Evolutionary conservation across 2,329 filamentous ascomycete species (phyloP).

Genomic region (Penicillium palitans): DNA sequence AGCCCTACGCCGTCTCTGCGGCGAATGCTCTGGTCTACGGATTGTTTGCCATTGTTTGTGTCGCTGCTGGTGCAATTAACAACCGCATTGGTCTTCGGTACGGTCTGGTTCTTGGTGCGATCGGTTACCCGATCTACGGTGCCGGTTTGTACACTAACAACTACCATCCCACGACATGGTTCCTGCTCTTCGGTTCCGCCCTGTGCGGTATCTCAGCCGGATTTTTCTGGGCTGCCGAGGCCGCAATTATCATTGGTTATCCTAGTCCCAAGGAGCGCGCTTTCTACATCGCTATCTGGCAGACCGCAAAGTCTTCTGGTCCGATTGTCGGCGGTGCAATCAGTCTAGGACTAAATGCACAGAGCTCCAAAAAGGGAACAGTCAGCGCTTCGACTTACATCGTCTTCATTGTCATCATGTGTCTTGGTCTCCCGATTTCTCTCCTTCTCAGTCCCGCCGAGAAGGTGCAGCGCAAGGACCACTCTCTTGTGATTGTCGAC

Average conservation of each 20-base stretch:
- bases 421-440: slow-evolving; percentile 24
- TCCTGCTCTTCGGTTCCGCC: slow-evolving; percentile 50
- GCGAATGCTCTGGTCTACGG: slow-evolving; percentile 53
- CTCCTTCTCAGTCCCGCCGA: slow-evolving; percentile 25
- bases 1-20: slow-evolving; percentile 53
- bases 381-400: slow-evolving; percentile 26
- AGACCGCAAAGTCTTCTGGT: slow-evolving; percentile 27
- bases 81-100: slow-evolving; percentile 50
- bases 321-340: slow-evolving; percentile 28
- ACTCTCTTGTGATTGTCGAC: slow-evolving; percentile 24
- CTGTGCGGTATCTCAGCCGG: slow-evolving; percentile 50
- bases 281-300: slow-evolving; percentile 29
- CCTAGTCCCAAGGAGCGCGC: slow-evolving; percentile 26
- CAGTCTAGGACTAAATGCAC: slow-evolving; percentile 25
- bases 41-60: slow-evolving; percentile 49
- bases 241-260: slow-evolving; percentile 51
- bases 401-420: slow-evolving; percentile 29
- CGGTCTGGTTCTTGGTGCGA: slow-evolving; percentile 43
- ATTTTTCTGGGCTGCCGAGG: slow-evolving; percentile 53
- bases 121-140: slow-evolving; percentile 51
- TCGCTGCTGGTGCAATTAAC: slow-evolving; percentile 51
- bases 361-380: slow-evolving; percentile 16
- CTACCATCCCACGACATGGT: slow-evolving; percentile 52
- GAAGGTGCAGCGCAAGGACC: slow-evolving; percentile 28
- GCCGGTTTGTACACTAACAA: slow-evolving; percentile 53